Percentiles rank a stretch among this genome's conserved stretches.
Conservation (phyloP, 1,139 yeast species). For the Diutina scorzettiae region DNA sequence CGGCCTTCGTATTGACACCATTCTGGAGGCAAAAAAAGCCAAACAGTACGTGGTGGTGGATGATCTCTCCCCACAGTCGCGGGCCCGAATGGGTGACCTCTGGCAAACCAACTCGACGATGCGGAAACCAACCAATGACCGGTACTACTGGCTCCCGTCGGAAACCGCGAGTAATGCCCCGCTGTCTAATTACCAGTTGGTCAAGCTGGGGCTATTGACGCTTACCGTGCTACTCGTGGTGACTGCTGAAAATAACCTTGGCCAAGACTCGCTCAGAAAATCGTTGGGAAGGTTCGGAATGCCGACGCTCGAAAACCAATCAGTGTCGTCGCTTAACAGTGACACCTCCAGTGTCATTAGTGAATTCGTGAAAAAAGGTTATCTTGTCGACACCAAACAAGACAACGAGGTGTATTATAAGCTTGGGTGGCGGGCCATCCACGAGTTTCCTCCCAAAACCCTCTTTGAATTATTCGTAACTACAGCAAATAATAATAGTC, state of each 20-base stretch:
- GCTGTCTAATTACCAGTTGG: neutral
- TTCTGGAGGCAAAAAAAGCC: neutral
- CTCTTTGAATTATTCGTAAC: neutral
- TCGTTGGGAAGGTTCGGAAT: neutral
- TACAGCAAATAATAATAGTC: neutral
- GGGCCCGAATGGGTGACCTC: neutral
- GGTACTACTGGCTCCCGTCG: neutral
- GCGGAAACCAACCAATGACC: neutral
- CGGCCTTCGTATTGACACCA: neutral
- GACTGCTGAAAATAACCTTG: neutral
- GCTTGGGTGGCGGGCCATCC: conserved; percentile 2
- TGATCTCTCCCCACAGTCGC: neutral
- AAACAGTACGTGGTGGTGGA: neutral
- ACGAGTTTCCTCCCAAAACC: neutral
- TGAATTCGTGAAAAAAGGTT: conserved; percentile 1
- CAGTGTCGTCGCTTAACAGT: neutral
- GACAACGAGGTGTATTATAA: neutral
- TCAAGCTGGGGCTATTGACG: conserved; percentile 2
- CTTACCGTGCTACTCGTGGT: neutral
- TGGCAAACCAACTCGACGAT: neutral
- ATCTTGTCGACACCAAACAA: neutral
- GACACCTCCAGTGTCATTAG: neutral
- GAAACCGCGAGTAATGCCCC: neutral
- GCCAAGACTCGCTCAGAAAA: neutral
- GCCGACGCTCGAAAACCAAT: neutral